Base-by-base conservation (phyloP, 805 yeast species). In the Priceomyces castillae region DNA sequence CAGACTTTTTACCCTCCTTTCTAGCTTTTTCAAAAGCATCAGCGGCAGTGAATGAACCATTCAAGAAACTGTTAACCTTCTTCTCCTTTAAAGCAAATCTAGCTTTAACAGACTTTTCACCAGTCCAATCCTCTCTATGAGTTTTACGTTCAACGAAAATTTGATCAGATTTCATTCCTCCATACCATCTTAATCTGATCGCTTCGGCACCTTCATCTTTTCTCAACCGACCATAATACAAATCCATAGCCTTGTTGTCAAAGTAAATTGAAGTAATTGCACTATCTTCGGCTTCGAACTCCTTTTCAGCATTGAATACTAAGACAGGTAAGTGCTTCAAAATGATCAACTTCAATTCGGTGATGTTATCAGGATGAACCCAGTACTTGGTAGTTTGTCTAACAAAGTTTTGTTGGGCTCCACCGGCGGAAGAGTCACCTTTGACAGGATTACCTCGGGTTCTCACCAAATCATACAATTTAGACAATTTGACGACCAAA, bases 191-290 rank as follows among this genome's bases (percentile, higher is more conserved):
- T 61, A 94, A 76, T 69, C 99, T 84, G 51, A 92, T 90, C 17
- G 98, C 98, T 68, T 94, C 99, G 4, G 99, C 99, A 64, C 99
- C 99, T 73, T 94, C 99, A 57, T 89, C 94, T 67, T 94, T 94
- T 62, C 94, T 81, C 57, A 94, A 76, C 66, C 99, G 81, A 28
- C 99, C 99, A 53, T 88, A 86, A 67, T 94, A 94, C 45, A 94
- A 74, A 56, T 94, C 97, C 76, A 94, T 78, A 50, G 84, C 82
- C 53, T 82, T 77, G 64, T 94, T 88, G 67, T 94, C 99, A 58
- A 84, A 94, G 70, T 94, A 94, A 56, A 94, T 94, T 4, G 99
- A 94, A 2, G 99, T 89, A 59, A 94, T 94, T 14, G 99, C 98
- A 44, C 90, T 79, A 64, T 94, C 99, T 64, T 92, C 97, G 33